These are phyloP conservation scores for Xenoacremonium recifei DNA, from an alignment of 2,329 filamentous ascomycete species.

Conservation along the genomic window DNA sequence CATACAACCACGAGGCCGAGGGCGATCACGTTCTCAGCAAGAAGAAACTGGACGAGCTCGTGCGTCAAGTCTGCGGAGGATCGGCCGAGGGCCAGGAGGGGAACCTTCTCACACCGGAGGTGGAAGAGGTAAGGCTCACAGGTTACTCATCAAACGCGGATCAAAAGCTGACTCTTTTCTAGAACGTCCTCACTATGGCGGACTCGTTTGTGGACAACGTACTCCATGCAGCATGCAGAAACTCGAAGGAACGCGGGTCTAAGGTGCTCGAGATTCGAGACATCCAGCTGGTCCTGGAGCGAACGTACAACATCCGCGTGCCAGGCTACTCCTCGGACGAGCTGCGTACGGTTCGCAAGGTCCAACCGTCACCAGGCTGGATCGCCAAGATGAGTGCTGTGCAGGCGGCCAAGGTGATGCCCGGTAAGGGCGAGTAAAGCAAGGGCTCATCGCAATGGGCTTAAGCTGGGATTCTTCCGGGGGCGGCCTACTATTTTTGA, in stretches of 20 bases:
- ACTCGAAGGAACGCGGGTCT: constrained; percentile 89
- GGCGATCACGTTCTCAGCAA: constrained; percentile 94
- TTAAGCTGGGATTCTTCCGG: too few species aligned
- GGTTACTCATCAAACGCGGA: too few species aligned
- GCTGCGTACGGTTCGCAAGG: constrained; percentile 88
- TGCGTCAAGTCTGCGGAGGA: constrained; percentile 87
- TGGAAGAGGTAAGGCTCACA: constrained; percentile 90
- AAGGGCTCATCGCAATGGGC: too few species aligned
- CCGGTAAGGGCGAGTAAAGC: constrained; percentile 56
- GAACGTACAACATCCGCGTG: constrained; percentile 86
- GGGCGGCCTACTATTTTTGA: too few species aligned
- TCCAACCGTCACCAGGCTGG: constrained; percentile 85
- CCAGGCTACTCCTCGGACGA: constrained; percentile 95
- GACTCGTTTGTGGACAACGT: constrained; percentile 96
- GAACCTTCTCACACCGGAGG: constrained; percentile 82
- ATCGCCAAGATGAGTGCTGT: constrained; percentile 97
- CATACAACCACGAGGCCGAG: constrained; percentile 85
- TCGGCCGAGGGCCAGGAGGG: constrained; percentile 69
- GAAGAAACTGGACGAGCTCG: constrained; percentile 94
- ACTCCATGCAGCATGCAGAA: constrained; percentile 79
- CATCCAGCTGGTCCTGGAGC: constrained; percentile 78
- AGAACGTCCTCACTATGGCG: constrained; percentile 85
- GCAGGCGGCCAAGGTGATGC: constrained; percentile 84
- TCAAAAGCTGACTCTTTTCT: constrained; percentile 15
- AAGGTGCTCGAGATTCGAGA: constrained; percentile 88